phyloP scores from a whole-genome alignment of 2,329 filamentous ascomycete genomes.

The Diplocarpon rosae region DNA sequence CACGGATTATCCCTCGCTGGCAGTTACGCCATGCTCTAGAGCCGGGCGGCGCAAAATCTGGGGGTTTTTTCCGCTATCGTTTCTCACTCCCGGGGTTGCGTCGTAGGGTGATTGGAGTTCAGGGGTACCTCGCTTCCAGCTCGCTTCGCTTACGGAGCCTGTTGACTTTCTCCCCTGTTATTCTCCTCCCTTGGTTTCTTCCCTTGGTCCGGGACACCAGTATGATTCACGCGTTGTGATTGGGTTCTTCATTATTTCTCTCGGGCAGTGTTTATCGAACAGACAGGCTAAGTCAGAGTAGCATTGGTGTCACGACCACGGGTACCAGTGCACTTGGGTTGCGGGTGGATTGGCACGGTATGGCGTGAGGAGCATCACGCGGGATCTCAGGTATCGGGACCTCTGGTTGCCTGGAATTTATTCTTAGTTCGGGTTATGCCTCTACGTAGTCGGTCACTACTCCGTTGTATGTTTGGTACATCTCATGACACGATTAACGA shows the following conservation, averaged over 20 bases:
- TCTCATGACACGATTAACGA: too few relatives aligned
- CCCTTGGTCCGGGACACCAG: not conserved
- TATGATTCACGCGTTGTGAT: not conserved
- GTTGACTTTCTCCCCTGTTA: not conserved
- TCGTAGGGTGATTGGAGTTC: not conserved
- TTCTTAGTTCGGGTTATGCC: too few relatives aligned
- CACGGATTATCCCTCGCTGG: too few relatives aligned
- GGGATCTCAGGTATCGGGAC: not conserved
- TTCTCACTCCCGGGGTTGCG: too few relatives aligned
- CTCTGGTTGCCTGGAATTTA: too few relatives aligned
- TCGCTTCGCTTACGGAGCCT: conserved; percentile 1
- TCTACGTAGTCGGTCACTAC: too few relatives aligned
- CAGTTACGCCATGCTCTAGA: too few relatives aligned
- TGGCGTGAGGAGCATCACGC: not conserved
- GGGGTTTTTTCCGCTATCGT: too few relatives aligned
- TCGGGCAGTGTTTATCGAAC: not conserved
- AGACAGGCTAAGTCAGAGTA: not conserved
- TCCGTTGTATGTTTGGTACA: too few relatives aligned
- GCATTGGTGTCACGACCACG: not conserved
- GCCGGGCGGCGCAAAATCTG: too few relatives aligned
- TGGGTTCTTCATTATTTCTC: not conserved
- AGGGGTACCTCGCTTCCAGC: not conserved
- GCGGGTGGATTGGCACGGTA: not conserved
- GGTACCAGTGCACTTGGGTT: not conserved
- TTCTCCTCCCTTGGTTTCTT: not conserved